Evolutionary conservation across 768 basidiomycete genomes (phyloP), one percentile per base, ranked within the genome.

Genomic region (Filobasidium wieringae): DNA sequence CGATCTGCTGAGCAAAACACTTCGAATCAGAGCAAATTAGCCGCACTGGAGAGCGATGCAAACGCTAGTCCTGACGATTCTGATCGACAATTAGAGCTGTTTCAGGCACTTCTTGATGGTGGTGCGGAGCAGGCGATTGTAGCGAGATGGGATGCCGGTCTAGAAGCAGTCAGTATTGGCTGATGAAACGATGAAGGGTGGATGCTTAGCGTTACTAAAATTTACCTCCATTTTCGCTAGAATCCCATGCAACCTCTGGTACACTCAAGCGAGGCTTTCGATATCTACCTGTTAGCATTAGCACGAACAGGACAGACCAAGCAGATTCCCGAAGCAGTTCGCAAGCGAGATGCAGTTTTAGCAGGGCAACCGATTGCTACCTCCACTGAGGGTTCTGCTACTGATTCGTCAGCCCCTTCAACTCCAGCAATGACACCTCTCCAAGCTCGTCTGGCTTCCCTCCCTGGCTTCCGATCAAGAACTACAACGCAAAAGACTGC

Each of bases 1-100:
- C 47, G 56, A 4, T 26, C 49, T 22, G 31, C 34, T 8, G 34
- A 22, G 19, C 39, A 47, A 39, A 33, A 47, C 22, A 55, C 59
- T 6, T 49, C 32, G 15, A 37, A 37, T 14, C 61, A 62, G 41
- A 51, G 36, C 29, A 26, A 37, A 22, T 68, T 71, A 27, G 72
- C 72, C 1, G 59, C 57, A 6, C 60, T 73, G 5, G 72, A 73
- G 56, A 65, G 66, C 7, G 59, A 64, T 15, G 68, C 68, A 2
- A 62, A 66, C 34, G 39, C 55, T 0, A 15, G 57, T 11, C 63
- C 63, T 14, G 62, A 66, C 4, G 57, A 66, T 50, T 31, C 62
- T 12, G 45, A 56, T 19, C 43, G 43, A 12, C 72, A 73, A 36
- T 24, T 73, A 0, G 64, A 60, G 1, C 64, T 73, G 2, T 63